phyloP scores from a whole-genome alignment of 352 stramenopile genomes.

The Phytopythium ostracodes region DNA sequence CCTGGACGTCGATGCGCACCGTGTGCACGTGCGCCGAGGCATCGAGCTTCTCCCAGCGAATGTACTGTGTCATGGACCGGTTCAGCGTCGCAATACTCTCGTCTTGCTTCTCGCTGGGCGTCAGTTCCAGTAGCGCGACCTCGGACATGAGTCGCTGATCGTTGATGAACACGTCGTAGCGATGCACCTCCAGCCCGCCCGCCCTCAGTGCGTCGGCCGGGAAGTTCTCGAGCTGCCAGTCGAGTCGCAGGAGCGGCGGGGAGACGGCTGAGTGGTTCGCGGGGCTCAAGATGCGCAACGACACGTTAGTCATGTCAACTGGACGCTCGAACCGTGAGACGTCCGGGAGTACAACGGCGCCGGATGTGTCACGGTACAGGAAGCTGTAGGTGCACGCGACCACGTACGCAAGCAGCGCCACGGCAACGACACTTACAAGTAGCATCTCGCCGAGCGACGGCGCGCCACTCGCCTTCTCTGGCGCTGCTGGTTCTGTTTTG shows the following conservation, averaged over 20 bases:
- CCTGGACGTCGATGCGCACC: conserved; percentile 31
- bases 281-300: conserved; percentile 28
- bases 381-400: conserved; percentile 38
- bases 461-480: not conserved
- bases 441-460: conserved; percentile 15
- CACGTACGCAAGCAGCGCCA: conserved; percentile 33
- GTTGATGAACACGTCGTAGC: conserved; percentile 37
- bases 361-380: conserved; percentile 19
- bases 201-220: conserved; percentile 25
- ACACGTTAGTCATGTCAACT: conserved; percentile 45
- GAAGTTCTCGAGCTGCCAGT: conserved; percentile 41
- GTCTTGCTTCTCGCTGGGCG: conserved; percentile 5
- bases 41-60: not conserved
- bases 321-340: conserved; percentile 28
- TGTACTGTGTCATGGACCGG: not conserved
- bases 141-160: conserved; percentile 30
- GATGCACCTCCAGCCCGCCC: conserved; percentile 41
- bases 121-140: conserved; percentile 24
- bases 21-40: not conserved
- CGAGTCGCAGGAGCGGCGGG: conserved; percentile 20
- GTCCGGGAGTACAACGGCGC: conserved; percentile 32
- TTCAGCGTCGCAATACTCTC: not conserved
- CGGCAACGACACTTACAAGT: conserved; percentile 20
- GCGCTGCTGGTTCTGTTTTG: not conserved
- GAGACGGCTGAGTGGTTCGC: conserved; percentile 13